A percentile compares a stretch with the other conserved stretches of the same genome.
Evolutionary conservation across 768 basidiomycete genomes (phyloP).

Genomic region (Suillus americanus): DNA sequence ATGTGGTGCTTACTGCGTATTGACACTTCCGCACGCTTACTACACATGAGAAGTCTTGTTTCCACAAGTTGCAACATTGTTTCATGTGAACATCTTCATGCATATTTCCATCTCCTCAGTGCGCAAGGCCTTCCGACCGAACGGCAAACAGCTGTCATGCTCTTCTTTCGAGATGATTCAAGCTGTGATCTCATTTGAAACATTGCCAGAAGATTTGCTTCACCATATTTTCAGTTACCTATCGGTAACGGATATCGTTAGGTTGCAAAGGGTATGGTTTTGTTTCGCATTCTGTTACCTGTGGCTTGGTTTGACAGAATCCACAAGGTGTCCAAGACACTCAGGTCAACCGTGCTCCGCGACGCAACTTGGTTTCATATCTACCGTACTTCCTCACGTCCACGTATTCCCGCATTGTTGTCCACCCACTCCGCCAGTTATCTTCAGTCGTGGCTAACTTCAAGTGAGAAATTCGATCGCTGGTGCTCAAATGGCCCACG

Average conservation of each 20-base stretch:
- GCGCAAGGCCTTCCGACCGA: conserved; percentile 5
- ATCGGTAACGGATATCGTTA: not conserved
- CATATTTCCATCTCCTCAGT: conserved; percentile 4
- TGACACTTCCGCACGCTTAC: not conserved
- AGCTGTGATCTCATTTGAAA: conserved; percentile 4
- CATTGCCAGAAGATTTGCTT: not conserved
- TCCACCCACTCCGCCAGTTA: conserved; percentile 1
- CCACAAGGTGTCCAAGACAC: conserved; percentile 1
- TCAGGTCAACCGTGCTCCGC: not conserved
- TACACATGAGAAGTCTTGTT: not conserved
- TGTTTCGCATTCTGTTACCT: not conserved
- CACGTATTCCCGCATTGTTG: conserved; percentile 1
- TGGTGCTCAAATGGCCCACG: conserved; percentile 5
- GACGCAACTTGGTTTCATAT: not conserved
- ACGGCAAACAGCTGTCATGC: not conserved
- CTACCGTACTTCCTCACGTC: not conserved
- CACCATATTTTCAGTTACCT: not conserved
- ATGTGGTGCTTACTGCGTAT: conserved; percentile 1
- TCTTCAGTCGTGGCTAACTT: conserved; percentile 2
- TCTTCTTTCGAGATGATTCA: conserved; percentile 6
- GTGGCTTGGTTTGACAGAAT: not conserved
- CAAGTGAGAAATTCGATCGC: conserved; percentile 5
- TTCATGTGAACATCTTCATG: conserved; percentile 5
- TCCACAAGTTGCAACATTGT: not conserved
- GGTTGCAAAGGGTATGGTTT: not conserved